Evolutionary conservation across 139 green algal genomes (phyloP).

Genomic region (Zygnema circumcarinatum): DNA sequence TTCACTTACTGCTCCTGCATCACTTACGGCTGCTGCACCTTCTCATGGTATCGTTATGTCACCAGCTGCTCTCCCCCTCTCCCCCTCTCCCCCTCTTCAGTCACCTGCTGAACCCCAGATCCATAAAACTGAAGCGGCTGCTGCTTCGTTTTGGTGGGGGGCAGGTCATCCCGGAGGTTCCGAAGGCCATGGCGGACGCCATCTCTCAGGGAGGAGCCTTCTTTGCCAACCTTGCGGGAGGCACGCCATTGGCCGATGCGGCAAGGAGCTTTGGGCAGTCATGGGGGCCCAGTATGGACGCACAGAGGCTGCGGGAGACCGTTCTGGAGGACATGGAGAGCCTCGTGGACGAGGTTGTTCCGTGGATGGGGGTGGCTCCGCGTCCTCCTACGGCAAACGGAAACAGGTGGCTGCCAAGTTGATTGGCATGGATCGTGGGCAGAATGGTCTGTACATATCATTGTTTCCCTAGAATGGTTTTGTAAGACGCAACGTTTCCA

Average conservation of each 20-base stretch:
- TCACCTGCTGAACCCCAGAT: too few relatives aligned
- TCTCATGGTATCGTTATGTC: not conserved
- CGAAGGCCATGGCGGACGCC: slow-evolving; percentile 5
- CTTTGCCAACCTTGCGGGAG: slow-evolving; percentile 18
- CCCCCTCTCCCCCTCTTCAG: too few relatives aligned
- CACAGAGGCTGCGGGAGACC: slow-evolving; percentile 5
- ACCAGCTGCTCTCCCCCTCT: not conserved
- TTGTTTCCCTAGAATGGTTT: too few relatives aligned
- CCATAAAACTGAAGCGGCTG: too few relatives aligned
- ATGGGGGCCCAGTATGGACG: not conserved
- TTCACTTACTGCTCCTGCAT: too few relatives aligned
- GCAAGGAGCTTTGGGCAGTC: slow-evolving; percentile 13
- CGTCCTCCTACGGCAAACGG: too few relatives aligned
- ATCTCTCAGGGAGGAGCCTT: slow-evolving; percentile 11
- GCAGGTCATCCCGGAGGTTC: slow-evolving; percentile 41
- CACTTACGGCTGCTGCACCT: not conserved
- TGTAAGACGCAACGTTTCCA: too few relatives aligned
- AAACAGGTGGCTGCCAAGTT: too few relatives aligned
- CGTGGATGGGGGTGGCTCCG: slow-evolving; percentile 20
- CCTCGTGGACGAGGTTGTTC: slow-evolving; percentile 43
- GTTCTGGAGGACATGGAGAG: slow-evolving; percentile 27
- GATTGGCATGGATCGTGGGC: too few relatives aligned
- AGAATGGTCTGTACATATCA: too few relatives aligned
- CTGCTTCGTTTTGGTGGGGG: too few relatives aligned
- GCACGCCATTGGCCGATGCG: slow-evolving; percentile 33